phyloP scores from a whole-genome alignment of 1,139 yeast genomes.

The Groenewaldozyma auringiensis region DNA sequence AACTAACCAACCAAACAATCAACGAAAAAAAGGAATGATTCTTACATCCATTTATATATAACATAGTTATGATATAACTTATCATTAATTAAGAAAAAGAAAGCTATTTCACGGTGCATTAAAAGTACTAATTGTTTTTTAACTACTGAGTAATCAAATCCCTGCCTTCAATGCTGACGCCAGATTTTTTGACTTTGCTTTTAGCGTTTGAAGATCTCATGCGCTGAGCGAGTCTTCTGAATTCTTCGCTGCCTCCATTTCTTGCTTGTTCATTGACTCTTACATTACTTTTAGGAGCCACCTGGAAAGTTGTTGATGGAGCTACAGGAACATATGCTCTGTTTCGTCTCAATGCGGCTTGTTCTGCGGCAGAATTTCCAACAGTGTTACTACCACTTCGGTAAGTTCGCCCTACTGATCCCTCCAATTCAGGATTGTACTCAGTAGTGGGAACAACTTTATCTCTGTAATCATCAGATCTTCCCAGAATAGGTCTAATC shows the following conservation, averaged over 20 bases:
- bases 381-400: not conserved
- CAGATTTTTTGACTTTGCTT: conserved; percentile 47
- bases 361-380: conserved; percentile 68
- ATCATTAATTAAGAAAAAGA: conserved; percentile 3
- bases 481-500: conserved; percentile 97
- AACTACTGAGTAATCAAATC: conserved; percentile 9
- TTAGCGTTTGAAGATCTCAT: conserved; percentile 40
- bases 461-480: conserved; percentile 91
- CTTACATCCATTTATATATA: not conserved
- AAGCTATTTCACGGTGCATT: not conserved
- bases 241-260: conserved; percentile 53
- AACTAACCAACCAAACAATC: too few relatives aligned
- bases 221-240: conserved; percentile 59
- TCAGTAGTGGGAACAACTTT: conserved; percentile 63
- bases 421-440: conserved; percentile 47
- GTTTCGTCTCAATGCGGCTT: conserved; percentile 77
- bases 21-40: not conserved
- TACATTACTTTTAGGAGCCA: conserved; percentile 68
- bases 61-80: not conserved
- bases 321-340: conserved; percentile 94
- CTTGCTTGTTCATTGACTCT: conserved; percentile 31
- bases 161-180: conserved; percentile 71
- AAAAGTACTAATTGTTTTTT: not conserved
- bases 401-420: conserved; percentile 8
- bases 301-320: conserved; percentile 78